A percentile compares a stretch with the other conserved stretches of the same genome.
These are phyloP conservation scores for Fibroporia radiculosa DNA, from an alignment of 768 basidiomycete genomes.

Conservation along the genomic window DNA sequence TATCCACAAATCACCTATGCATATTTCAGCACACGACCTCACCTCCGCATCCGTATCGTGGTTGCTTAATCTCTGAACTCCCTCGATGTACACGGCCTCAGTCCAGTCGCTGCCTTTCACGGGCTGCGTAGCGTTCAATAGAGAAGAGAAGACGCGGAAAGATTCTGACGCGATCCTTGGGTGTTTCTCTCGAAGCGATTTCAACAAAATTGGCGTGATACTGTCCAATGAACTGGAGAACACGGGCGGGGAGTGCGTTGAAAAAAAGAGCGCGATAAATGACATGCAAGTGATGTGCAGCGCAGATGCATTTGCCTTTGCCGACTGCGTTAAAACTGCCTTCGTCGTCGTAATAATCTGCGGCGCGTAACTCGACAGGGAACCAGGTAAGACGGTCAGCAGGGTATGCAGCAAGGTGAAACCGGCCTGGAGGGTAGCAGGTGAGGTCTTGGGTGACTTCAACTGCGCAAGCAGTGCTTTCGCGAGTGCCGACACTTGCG, in stretches of 20 bases:
- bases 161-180: slow-evolving; percentile 85
- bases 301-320: slow-evolving; percentile 70
- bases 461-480: slow-evolving; percentile 84
- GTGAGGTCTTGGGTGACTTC: slow-evolving; percentile 68
- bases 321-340: slow-evolving; percentile 54
- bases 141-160: slow-evolving; percentile 78
- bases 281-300: slow-evolving; percentile 79
- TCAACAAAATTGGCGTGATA: slow-evolving; percentile 69
- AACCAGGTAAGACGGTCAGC: slow-evolving; percentile 77
- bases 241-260: slow-evolving; percentile 52
- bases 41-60: slow-evolving; percentile 92
- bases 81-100: slow-evolving; percentile 67
- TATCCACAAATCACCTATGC: slow-evolving; percentile 82
- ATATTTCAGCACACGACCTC: slow-evolving; percentile 71
- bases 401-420: slow-evolving; percentile 74
- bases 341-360: slow-evolving; percentile 59
- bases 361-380: slow-evolving; percentile 60
- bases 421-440: slow-evolving; percentile 77
- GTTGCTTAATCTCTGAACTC: slow-evolving; percentile 58
- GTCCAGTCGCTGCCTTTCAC: slow-evolving; percentile 59
- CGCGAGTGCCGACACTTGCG: slow-evolving; percentile 71
- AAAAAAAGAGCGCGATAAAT: slow-evolving; percentile 82
- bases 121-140: slow-evolving; percentile 72
- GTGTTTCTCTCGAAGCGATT: slow-evolving; percentile 71
- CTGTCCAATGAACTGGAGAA: slow-evolving; percentile 55